Conservation (phyloP, 352 stramenopile species). For the Pythium grandisporangium region DNA sequence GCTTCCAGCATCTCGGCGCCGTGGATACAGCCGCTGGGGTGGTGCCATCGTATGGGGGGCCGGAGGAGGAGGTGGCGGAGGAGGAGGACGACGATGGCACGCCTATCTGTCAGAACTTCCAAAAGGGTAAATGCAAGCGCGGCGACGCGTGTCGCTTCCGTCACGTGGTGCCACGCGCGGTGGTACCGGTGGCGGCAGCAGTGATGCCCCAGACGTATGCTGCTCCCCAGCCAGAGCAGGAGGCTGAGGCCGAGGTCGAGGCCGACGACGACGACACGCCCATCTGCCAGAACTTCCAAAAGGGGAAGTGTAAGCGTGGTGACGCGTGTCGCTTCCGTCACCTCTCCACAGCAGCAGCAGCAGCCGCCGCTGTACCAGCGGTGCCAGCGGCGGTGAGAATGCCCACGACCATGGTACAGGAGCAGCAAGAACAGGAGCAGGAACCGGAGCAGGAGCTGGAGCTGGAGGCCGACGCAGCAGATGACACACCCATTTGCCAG, state of each 20-base stretch:
- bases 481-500: conserved; percentile 2
- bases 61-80: background rate
- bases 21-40: background rate
- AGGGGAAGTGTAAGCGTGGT: conserved; percentile 25
- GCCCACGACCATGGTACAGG: too few relatives aligned
- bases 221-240: background rate
- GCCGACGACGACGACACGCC: conserved; percentile 5
- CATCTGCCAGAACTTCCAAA: conserved; percentile 20
- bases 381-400: background rate
- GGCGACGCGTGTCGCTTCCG: conserved; percentile 20
- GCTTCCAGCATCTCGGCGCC: conserved; percentile 18
- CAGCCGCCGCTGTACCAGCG: background rate
- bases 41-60: background rate
- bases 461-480: background rate
- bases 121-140: conserved; percentile 34
- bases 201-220: too few relatives aligned
- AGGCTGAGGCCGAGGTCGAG: background rate
- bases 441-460: background rate
- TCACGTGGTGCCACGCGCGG: conserved; percentile 4
- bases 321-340: conserved; percentile 17
- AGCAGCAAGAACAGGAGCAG: too few relatives aligned
- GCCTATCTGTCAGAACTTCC: conserved; percentile 21
- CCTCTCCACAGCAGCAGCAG: conserved; percentile 1
- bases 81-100: conserved; percentile 7
- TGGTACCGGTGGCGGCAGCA: background rate